These are phyloP conservation scores for Dryadomyces sulphureus DNA, from an alignment of 2,329 filamentous ascomycete genomes.

Conservation along the genomic window DNA sequence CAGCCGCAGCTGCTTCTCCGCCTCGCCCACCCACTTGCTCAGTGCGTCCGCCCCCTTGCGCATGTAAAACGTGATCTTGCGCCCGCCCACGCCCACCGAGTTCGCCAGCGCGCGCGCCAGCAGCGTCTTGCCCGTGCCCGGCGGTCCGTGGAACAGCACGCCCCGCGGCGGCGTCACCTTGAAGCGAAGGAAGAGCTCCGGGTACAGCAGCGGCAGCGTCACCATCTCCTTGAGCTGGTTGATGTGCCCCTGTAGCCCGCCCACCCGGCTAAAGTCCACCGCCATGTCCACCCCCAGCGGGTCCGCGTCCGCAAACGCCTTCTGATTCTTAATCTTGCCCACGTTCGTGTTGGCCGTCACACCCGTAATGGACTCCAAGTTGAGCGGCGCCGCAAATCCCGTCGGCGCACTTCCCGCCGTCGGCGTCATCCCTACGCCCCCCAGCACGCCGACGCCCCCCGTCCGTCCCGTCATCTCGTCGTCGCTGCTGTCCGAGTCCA, in stretches of 20 bases:
- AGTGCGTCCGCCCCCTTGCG: conserved; percentile 94
- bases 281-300: conserved; percentile 84
- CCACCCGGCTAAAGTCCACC: conserved; percentile 88
- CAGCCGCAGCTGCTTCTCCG: conserved; percentile 82
- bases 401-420: conserved; percentile 25
- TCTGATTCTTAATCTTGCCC: conserved; percentile 86
- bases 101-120: conserved; percentile 85
- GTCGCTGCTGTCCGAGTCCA: conserved; percentile 92
- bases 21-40: conserved; percentile 98
- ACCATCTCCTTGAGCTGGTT: conserved; percentile 99
- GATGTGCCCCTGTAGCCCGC: conserved; percentile 84
- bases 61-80: conserved; percentile 99
- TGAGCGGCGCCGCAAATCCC: conserved; percentile 16
- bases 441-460: conserved; percentile 30
- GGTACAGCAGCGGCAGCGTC: conserved; percentile 81
- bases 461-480: conserved; percentile 48
- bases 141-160: conserved; percentile 91
- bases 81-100: conserved; percentile 73
- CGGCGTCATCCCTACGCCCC: conserved; percentile 47
- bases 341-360: conserved; percentile 55
- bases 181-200: conserved; percentile 82
- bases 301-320: conserved; percentile 83
- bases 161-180: conserved; percentile 88
- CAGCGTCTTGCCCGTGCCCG: conserved; percentile 95
- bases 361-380: conserved; percentile 24